Evolutionary conservation across 345 rosid species (phyloP), one percentile per base, ranked within the genome.

Genomic region (Citrus maxima): DNA sequence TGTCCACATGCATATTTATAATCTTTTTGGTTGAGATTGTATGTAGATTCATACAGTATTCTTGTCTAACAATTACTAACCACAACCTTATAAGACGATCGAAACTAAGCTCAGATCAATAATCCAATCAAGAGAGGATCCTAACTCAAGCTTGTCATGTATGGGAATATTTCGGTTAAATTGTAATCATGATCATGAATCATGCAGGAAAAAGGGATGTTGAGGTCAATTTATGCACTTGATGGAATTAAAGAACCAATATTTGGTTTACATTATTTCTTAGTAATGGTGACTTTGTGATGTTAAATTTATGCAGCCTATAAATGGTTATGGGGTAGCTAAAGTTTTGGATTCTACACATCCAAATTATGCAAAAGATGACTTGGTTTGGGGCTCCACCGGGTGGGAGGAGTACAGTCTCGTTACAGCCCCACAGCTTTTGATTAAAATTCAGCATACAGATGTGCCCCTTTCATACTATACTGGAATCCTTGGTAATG

Each of bases 321-420:
- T 93, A 0, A 38, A 19, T 72, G 97, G 91, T 32, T 84, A 40
- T 74, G 94, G 95, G 78, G 93, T 91, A 75, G 86, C 86, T 24
- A 88, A 69, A 85, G 89, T 91, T 42, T 24, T 91, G 61, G 92
- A 86, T 35, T 91, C 94, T 25, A 78, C 75, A 2, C 83, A 91
- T 82, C 88, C 92, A 38, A 81, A 87, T 58, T 90, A 82, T 83
- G 79, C 85, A 55, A 80, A 89, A 19, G 93, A 91, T 0, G 90
- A 91, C 65, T 68, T 88, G 22, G 87, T 89, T 6, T 88, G 90
- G 89, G 97, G 91, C 1, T 18, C 34, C 0, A 89, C 88, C 18
- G 80, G 87, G 21, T 93, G 97, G 95, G 95, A 93, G 78, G 93
- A 91, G 81, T 90, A 88, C 24, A 88, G 85, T 67, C 77, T 88